phyloP scores from a whole-genome alignment of 176 grass and related monocot genomes.

The Aegilops bicornis region DNA sequence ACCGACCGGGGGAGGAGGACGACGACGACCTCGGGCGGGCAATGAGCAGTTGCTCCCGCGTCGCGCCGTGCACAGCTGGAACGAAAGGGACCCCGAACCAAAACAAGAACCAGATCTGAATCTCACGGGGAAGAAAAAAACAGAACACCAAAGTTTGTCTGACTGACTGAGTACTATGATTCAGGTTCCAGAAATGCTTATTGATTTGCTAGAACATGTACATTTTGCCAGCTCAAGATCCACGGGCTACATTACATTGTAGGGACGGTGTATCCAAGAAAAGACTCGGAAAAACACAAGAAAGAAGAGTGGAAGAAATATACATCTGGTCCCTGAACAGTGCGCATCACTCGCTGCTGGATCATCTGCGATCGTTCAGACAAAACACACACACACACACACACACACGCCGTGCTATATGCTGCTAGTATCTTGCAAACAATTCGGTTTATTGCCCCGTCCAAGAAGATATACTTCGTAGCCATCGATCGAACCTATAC shows the following conservation, averaged over 20 bases:
- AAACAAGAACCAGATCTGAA: slow-evolving; percentile 55
- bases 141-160: neutral
- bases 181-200: neutral
- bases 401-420: slow-evolving; percentile 1
- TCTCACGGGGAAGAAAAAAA: neutral
- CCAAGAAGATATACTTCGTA: neutral
- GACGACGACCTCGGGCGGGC: neutral
- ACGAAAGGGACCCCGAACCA: slow-evolving; percentile 33
- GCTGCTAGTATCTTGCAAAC: neutral
- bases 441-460: slow-evolving; percentile 36
- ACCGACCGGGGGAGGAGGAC: neutral
- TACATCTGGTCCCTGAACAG: neutral
- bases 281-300: neutral
- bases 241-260: neutral
- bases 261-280: neutral
- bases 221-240: slow-evolving; percentile 13
- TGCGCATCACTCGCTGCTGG: neutral
- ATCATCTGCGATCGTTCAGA: neutral
- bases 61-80: slow-evolving; percentile 32
- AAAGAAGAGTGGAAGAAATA: neutral
- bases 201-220: neutral
- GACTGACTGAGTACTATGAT: neutral
- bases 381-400: neutral
- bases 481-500: neutral
- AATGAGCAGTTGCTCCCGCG: slow-evolving; percentile 17